These are phyloP conservation scores for Nigrograna mackinnonii DNA, from an alignment of 2,329 filamentous ascomycete genomes.

Conservation along the genomic window DNA sequence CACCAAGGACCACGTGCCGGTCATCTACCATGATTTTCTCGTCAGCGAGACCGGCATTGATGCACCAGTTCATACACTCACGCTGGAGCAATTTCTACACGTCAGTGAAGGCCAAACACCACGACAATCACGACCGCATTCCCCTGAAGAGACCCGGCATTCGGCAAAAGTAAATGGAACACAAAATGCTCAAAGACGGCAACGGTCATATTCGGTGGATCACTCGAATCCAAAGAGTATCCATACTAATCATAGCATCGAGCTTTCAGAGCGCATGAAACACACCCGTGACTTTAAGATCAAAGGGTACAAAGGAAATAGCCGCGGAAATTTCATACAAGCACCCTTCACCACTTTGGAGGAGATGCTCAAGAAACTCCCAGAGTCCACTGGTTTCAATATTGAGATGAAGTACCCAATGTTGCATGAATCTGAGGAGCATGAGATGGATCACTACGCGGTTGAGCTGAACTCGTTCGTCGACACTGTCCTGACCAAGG, in stretches of 20 bases:
- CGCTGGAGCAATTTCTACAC: slow-evolving; percentile 92
- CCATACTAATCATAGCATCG: slow-evolving; percentile 49
- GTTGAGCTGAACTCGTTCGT: slow-evolving; percentile 97
- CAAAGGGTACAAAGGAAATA: slow-evolving; percentile 96
- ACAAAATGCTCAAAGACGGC: slow-evolving; percentile 31
- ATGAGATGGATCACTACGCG: slow-evolving; percentile 95
- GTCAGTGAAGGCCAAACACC: slow-evolving; percentile 66
- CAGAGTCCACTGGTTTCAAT: slow-evolving; percentile 87
- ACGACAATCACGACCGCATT: slow-evolving; percentile 50
- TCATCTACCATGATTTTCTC: slow-evolving; percentile 98
- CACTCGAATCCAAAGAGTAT: slow-evolving; percentile 44
- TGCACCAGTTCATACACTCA: slow-evolving; percentile 92
- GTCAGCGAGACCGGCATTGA: slow-evolving; percentile 98
- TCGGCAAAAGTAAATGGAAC: slow-evolving; percentile 12
- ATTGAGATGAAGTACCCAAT: slow-evolving; percentile 99
- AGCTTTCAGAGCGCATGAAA: slow-evolving; percentile 85
- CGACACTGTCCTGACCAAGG: slow-evolving; percentile 86
- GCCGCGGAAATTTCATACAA: slow-evolving; percentile 91
- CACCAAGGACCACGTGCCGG: slow-evolving; percentile 97
- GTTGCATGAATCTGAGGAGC: slow-evolving; percentile 91
- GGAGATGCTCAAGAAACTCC: slow-evolving; percentile 86
- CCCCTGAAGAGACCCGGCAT: slow-evolving; percentile 41
- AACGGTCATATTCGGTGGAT: slow-evolving; percentile 65
- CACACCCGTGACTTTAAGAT: slow-evolving; percentile 93
- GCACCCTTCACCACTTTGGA: slow-evolving; percentile 94